Evolutionary conservation across 208 protist genomes (phyloP).

Genomic region (Crithidia sp.): DNA sequence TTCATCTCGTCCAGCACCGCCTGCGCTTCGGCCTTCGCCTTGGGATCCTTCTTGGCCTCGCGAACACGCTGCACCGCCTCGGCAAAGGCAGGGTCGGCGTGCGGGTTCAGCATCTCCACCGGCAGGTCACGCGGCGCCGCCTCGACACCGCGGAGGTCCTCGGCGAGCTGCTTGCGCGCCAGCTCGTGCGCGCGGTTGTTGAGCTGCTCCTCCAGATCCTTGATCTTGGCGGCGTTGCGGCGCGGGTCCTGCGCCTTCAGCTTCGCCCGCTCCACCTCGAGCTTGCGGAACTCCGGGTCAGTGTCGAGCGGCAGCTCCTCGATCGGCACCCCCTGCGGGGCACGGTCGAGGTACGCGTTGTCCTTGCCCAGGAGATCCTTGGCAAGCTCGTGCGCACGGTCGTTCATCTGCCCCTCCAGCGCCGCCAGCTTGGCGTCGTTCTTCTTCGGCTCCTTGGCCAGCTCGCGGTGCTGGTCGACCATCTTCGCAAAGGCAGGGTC

Average conservation of each 20-base stretch:
- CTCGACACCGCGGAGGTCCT: slow-evolving; percentile 66
- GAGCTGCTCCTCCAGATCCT: slow-evolving; percentile 64
- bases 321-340: slow-evolving; percentile 68
- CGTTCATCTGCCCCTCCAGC: slow-evolving; percentile 71
- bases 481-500: slow-evolving; percentile 61
- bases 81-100: slow-evolving; percentile 62
- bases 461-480: slow-evolving; percentile 58
- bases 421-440: slow-evolving; percentile 47
- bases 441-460: slow-evolving; percentile 45
- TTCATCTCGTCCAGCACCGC: slow-evolving; percentile 56
- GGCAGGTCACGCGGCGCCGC: slow-evolving; percentile 58
- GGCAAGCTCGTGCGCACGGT: slow-evolving; percentile 66
- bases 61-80: slow-evolving; percentile 50
- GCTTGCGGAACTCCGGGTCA: slow-evolving; percentile 64
- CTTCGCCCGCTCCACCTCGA: slow-evolving; percentile 71
- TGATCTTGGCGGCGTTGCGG: slow-evolving; percentile 58
- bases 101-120: slow-evolving; percentile 58
- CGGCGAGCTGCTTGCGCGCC: slow-evolving; percentile 58
- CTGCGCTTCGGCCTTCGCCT: slow-evolving; percentile 35
- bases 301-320: slow-evolving; percentile 62
- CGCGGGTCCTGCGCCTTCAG: slow-evolving; percentile 69
- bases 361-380: slow-evolving; percentile 52
- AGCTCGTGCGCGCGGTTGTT: slow-evolving; percentile 73
- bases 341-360: slow-evolving; percentile 58
- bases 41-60: slow-evolving; percentile 47